These are phyloP conservation scores for Neurospora hispaniola DNA, from an alignment of 495 filamentous ascomycete species.

Conservation along the genomic window DNA sequence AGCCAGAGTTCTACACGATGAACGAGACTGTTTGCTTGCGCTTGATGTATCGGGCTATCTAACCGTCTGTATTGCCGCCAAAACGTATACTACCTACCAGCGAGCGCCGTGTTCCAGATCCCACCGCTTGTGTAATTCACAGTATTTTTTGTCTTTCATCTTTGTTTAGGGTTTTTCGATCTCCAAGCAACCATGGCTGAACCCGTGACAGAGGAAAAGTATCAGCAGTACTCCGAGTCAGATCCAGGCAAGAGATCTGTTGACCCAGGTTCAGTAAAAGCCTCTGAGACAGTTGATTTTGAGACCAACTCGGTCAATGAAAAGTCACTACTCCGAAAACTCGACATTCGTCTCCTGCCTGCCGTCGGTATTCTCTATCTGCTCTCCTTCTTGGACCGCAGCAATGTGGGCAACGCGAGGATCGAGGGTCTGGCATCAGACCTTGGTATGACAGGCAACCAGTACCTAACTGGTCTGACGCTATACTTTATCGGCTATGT, in stretches of 20 bases:
- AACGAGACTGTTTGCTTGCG: not conserved
- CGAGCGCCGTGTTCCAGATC: not conserved
- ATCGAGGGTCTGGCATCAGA: conserved; percentile 55
- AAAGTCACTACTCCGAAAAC: conserved; percentile 50
- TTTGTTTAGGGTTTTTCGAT: not conserved
- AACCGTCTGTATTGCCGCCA: not conserved
- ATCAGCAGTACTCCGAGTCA: not conserved
- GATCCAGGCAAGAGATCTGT: not conserved
- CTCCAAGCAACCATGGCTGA: not conserved
- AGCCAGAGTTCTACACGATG: not conserved
- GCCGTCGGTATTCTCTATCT: conserved; percentile 60
- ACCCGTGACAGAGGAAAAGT: not conserved
- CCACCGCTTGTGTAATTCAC: not conserved
- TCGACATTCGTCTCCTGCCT: conserved; percentile 55
- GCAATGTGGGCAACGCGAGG: conserved; percentile 50
- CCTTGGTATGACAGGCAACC: conserved; percentile 57
- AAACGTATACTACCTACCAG: not conserved
- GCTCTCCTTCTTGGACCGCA: conserved; percentile 63
- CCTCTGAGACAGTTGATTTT: conserved; percentile 15
- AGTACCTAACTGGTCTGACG: conserved; percentile 62
- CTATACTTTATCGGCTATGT: conserved; percentile 73
- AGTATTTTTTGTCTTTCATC: not conserved
- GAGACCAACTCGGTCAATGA: conserved; percentile 39
- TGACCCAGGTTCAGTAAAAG: conserved; percentile 6
- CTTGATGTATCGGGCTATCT: not conserved